These are phyloP conservation scores for Leishmania tarentolae DNA, from an alignment of 208 protist species.

Conservation along the genomic window DNA sequence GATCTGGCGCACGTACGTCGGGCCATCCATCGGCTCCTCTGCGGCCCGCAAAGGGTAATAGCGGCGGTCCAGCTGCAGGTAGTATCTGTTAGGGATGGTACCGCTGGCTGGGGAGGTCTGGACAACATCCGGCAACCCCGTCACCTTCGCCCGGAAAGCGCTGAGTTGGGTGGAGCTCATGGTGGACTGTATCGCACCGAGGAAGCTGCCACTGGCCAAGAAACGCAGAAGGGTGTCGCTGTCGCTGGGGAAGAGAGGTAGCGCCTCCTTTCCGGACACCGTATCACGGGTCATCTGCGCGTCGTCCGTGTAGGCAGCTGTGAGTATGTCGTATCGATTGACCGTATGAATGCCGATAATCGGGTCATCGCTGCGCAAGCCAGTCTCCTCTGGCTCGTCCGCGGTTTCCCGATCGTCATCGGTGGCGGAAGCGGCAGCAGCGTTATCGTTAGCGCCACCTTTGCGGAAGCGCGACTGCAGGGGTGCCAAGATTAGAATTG, in stretches of 20 bases:
- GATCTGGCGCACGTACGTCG: constrained; percentile 34
- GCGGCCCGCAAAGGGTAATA: constrained; percentile 30
- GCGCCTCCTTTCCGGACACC: constrained; percentile 23
- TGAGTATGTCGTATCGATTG: constrained; percentile 43
- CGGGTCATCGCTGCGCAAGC: constrained; percentile 19
- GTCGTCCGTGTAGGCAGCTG: constrained; percentile 13
- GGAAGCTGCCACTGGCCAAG: constrained; percentile 30
- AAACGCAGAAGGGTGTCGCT: constrained; percentile 43
- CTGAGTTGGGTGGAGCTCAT: constrained; percentile 11
- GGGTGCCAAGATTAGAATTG: constrained; percentile 31
- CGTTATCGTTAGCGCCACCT: constrained; percentile 5
- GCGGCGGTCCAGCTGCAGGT: constrained; percentile 32
- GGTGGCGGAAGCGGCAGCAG: not conserved
- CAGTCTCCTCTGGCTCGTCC: not conserved
- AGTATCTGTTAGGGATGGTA: constrained; percentile 18
- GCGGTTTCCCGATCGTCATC: constrained; percentile 11
- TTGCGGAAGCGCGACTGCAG: constrained; percentile 24
- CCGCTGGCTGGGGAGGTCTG: not conserved
- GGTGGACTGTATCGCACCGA: constrained; percentile 13
- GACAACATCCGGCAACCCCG: not conserved
- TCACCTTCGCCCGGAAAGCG: not conserved
- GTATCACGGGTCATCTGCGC: constrained; percentile 26
- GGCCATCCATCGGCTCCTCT: constrained; percentile 31
- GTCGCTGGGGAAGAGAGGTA: constrained; percentile 37
- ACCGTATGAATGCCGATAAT: constrained; percentile 36